Base-by-base conservation (phyloP, 441 rosid species). In the Euphorbia celastroides region DNA sequence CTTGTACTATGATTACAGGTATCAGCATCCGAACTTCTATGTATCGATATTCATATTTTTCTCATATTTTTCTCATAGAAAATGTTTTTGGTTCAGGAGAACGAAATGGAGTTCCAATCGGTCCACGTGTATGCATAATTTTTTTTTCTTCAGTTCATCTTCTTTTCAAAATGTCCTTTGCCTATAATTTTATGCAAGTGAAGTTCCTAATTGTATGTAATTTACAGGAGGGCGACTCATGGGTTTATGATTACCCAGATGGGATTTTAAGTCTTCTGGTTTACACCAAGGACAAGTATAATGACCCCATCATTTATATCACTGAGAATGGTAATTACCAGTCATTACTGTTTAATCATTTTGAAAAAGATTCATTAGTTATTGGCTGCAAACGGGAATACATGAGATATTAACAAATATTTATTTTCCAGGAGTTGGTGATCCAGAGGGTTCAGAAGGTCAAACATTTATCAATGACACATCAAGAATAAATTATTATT, bases 401-500 rank as follows among this genome's bases (percentile, higher is more conserved):
- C 38, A 34, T 34, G 38, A 34, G 38, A 38, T 38, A 38, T 7
- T 38, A 38, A 38, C 44, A 4, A 38, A 38, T 3, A 7, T 51
- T 19, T 51, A 1, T 51, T 0, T 57, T n/a, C 17, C 31, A 67
- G 70, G 72, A 22, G 66, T 68, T 7, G 34, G 65, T 32, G 59
- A 68, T 7, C 38, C 54, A 19, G 22, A 5, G 1, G 50, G 50
- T 2, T 1, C n/a, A 38, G 50, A 1, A 14, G 50, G n/a, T 42
- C 5, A 2, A 2, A 14, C 16, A 42, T 42, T 42, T 3, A 2
- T 51, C 26, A 20, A 51, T 51, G 56, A 51, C 22, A 51, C 22
- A 1, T 19, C 22, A 19, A 20, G 56, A 51, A 20, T 51, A 19
- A 26, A 51, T n/a, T 51, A 51, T 51, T 51, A 19, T 20, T 2